Evolutionary conservation across 2,329 filamentous ascomycete genomes (phyloP), one percentile per base, ranked within the genome.

Genomic region (Penicillium sp.): DNA sequence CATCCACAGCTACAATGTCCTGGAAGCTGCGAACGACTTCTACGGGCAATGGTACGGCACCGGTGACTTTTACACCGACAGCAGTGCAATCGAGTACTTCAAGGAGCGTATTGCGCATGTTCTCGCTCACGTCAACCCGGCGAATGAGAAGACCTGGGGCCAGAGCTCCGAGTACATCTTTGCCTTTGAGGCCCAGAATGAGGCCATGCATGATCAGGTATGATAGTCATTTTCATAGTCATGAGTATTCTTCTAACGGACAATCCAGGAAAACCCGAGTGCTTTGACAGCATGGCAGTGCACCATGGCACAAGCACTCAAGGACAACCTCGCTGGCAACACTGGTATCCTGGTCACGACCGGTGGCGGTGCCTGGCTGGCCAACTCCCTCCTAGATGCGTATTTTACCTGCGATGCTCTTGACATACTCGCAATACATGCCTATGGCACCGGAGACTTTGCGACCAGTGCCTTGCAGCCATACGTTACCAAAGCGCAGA

Each of bases 371-470:
- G 52, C 55, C 13, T 50, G 18, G n/a, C 33, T 50, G 4, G n/a
- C 49, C n/a, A 50, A 50, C 33, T 50, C 49, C 5, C 49, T 50
- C 13, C 33, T 50, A 10, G 49, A 50, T 24, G 33, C 49, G 3
- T 50, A 50, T 11, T 50, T 50, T 4, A 39, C 31, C 5, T 50
- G 49, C 14, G 35, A 50, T n/a, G 35, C 49, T 9, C 49, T 50
- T 16, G 49, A 50, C 24, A 2, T 50, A 22, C 35, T 50, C 2
- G 33, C 49, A 16, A 50, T 50, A 10, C 70, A 72, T 52, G 69
- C 70, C 0, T 72, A 72, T 37, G 70, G 69, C 1, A 50, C 37
- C 2, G 63, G 58, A 7, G 72, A 74, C 53, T 67, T 71, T 27
- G 58, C 57, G 1, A 67, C 68, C 2, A 54, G 59, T 6, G 57